Percentiles rank a stretch among this genome's conserved stretches.
Conservation (phyloP, 1,139 yeast species). For the Yarrowia galli region DNA sequence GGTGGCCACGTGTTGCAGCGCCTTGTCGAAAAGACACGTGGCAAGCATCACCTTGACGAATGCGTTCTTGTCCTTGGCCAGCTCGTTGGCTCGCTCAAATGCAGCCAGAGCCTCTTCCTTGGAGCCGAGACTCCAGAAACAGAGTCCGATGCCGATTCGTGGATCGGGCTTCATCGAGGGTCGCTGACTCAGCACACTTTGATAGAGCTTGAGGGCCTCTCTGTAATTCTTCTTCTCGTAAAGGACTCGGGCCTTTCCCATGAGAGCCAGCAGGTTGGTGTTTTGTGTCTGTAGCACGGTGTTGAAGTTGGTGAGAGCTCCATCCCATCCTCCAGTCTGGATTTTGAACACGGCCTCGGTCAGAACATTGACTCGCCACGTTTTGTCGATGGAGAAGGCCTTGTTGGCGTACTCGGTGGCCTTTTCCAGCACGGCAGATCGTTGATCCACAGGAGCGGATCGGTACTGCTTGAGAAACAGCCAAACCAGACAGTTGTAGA, state of each 20-base stretch:
- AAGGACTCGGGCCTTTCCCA: slow-evolving; percentile 84
- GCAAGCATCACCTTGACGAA: slow-evolving; percentile 72
- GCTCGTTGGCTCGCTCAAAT: slow-evolving; percentile 80
- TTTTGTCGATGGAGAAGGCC: slow-evolving; percentile 53
- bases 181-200: slow-evolving; percentile 75
- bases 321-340: slow-evolving; percentile 70
- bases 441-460: slow-evolving; percentile 49
- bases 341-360: slow-evolving; percentile 64
- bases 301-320: slow-evolving; percentile 58
- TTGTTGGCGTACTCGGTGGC: slow-evolving; percentile 49
- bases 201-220: slow-evolving; percentile 80
- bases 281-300: slow-evolving; percentile 51
- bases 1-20: slow-evolving; percentile 55
- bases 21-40: slow-evolving; percentile 70
- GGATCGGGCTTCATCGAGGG: slow-evolving; percentile 88
- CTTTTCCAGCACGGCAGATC: slow-evolving; percentile 39
- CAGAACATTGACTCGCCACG: slow-evolving; percentile 60
- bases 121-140: slow-evolving; percentile 89
- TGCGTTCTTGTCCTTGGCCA: slow-evolving; percentile 62
- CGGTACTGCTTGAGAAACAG: slow-evolving; percentile 64
- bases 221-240: slow-evolving; percentile 75
- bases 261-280: slow-evolving; percentile 74
- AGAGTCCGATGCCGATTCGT: slow-evolving; percentile 91
- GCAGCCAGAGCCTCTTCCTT: slow-evolving; percentile 76
- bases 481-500: slow-evolving; percentile 78